Conservation (phyloP, 202 grass and related monocot genomes). For the Bolboschoenoplectus hybrid region DNA sequence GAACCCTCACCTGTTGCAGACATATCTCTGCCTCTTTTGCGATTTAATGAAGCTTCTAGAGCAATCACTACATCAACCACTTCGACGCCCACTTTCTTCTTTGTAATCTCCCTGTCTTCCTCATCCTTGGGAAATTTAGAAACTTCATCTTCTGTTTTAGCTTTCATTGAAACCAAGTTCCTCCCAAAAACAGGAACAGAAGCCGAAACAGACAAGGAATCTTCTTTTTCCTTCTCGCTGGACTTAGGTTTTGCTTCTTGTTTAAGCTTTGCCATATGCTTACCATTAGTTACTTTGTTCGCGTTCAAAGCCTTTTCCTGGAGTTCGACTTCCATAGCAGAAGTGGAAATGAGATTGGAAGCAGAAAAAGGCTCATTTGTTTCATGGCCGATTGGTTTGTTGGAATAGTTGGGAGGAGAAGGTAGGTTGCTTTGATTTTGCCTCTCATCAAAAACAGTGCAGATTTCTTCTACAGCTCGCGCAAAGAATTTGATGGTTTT, state of each 20-base stretch:
- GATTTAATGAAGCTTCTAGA: slow-evolving; percentile 8
- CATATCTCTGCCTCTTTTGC: slow-evolving; percentile 34
- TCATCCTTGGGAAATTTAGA: slow-evolving; percentile 20
- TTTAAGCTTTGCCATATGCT: slow-evolving; percentile 36
- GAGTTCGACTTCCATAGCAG: slow-evolving; percentile 41
- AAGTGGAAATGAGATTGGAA: slow-evolving; percentile 44
- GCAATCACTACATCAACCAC: slow-evolving; percentile 24
- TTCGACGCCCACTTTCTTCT: slow-evolving; percentile 16
- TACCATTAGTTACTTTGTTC: slow-evolving; percentile 43
- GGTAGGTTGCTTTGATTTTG: slow-evolving; percentile 53
- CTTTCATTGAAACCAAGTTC: slow-evolving; percentile 16
- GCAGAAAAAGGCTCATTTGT: slow-evolving; percentile 33
- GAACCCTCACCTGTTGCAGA: slow-evolving; percentile 33
- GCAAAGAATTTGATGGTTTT: slow-evolving; percentile 59
- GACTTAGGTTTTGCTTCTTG: slow-evolving; percentile 35
- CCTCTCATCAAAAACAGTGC: slow-evolving; percentile 67
- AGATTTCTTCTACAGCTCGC: slow-evolving; percentile 81
- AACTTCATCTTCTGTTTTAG: not conserved
- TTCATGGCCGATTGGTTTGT: slow-evolving; percentile 48
- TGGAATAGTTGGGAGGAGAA: slow-evolving; percentile 40
- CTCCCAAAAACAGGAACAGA: slow-evolving; percentile 44
- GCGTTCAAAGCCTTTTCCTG: slow-evolving; percentile 25
- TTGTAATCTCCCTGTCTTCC: not conserved
- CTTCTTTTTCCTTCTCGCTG: slow-evolving; percentile 36
- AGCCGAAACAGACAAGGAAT: slow-evolving; percentile 37